A percentile compares a stretch with the other conserved stretches of the same genome.
phyloP scores from a whole-genome alignment of 306 rosid genomes.

The Purshia tridentata region DNA sequence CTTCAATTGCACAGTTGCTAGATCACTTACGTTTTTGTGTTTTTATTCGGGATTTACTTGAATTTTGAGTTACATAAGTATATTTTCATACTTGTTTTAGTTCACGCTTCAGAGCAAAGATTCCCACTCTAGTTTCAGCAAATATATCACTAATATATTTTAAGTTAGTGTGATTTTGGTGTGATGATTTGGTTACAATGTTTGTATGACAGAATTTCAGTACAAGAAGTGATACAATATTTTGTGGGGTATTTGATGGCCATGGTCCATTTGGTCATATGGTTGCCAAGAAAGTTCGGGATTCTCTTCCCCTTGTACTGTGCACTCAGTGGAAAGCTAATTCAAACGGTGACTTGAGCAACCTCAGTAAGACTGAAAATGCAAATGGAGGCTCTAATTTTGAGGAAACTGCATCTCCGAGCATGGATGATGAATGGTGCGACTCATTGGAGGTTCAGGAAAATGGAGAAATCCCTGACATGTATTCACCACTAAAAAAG shows the following conservation, averaged over 20 bases:
- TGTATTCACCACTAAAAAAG: conserved; percentile 37
- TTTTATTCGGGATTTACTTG: conserved; percentile 9
- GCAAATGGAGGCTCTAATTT: conserved; percentile 20
- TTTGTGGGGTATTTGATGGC: conserved; percentile 63
- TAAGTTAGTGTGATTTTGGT: neutral
- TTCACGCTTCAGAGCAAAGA: neutral
- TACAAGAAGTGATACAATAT: conserved; percentile 40
- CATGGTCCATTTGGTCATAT: conserved; percentile 58
- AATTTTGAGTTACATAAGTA: neutral
- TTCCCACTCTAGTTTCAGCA: neutral
- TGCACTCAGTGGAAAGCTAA: conserved; percentile 47
- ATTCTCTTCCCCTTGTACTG: conserved; percentile 43
- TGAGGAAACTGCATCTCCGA: conserved; percentile 33
- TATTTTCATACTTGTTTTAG: neutral
- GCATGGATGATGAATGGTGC: conserved; percentile 37
- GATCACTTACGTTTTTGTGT: neutral
- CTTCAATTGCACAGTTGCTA: neutral
- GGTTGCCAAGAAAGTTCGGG: conserved; percentile 55
- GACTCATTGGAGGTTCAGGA: conserved; percentile 32
- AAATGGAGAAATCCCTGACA: conserved; percentile 37
- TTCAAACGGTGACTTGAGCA: conserved; percentile 25
- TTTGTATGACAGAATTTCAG: conserved; percentile 34
- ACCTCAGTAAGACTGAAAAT: conserved; percentile 9
- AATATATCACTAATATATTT: neutral
- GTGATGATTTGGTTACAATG: conserved; percentile 15